Conservation (phyloP, 2,329 filamentous ascomycete genomes). For the Colletotrichum karsti region DNA sequence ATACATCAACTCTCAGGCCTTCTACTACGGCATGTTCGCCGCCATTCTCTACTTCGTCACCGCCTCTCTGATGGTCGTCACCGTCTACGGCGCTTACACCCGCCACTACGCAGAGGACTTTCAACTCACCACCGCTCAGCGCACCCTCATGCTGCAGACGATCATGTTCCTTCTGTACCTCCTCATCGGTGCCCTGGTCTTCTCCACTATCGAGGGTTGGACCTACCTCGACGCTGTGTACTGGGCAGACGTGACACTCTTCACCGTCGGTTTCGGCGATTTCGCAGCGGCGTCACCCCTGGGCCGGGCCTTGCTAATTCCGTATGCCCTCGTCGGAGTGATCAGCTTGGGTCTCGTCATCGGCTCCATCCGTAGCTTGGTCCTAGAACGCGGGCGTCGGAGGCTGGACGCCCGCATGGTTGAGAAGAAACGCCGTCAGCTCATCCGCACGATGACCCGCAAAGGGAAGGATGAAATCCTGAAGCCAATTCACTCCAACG, state of each 20-base stretch:
- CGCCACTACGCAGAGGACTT: conserved; percentile 83
- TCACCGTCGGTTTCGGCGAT: conserved; percentile 73
- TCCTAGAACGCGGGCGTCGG: conserved; percentile 64
- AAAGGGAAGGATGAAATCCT: conserved; percentile 58
- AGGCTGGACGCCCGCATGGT: conserved; percentile 65
- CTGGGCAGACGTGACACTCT: conserved; percentile 78
- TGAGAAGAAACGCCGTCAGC: conserved; percentile 63
- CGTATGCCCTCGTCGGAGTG: conserved; percentile 84
- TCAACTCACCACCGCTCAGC: conserved; percentile 78
- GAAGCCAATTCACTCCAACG: conserved; percentile 49
- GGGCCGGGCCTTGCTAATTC: conserved; percentile 78
- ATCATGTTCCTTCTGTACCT: conserved; percentile 87
- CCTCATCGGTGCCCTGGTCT: conserved; percentile 79
- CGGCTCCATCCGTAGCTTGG: conserved; percentile 76
- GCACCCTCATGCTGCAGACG: conserved; percentile 90
- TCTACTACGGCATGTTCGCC: conserved; percentile 85
- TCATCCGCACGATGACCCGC: conserved; percentile 54
- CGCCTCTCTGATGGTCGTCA: conserved; percentile 79
- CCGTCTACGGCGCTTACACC: conserved; percentile 77
- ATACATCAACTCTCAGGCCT: conserved; percentile 81
- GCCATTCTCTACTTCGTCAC: conserved; percentile 83
- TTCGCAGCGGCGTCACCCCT: conserved; percentile 57
- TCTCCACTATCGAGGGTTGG: conserved; percentile 78
- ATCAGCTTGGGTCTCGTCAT: conserved; percentile 88
- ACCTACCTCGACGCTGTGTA: conserved; percentile 81